Base-by-base conservation (phyloP, 306 rosid species). In the Pyrus communis region DNA sequence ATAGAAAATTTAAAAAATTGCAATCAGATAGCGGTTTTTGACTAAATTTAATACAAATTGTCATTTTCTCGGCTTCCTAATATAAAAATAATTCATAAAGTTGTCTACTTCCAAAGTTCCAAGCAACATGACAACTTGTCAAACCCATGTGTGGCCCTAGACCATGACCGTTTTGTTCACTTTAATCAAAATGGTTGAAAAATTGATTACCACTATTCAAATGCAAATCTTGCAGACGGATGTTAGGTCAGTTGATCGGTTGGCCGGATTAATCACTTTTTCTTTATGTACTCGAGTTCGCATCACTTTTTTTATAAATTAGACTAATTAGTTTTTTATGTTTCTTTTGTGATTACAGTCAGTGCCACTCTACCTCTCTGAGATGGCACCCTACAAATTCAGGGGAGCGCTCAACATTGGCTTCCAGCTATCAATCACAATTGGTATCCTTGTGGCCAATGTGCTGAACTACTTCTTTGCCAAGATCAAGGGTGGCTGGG, bases 401-500 rank as follows among this genome's bases (percentile, higher is more conserved):
- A 88, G 97, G 77, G 98, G 98, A 70, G 90, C 97, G 9, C 46
- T 92, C 31, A 95, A 95, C 80, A 90, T 95, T 67, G 95, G 93
- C 0, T 95, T 95, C 45, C 98, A 95, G 71, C 38, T 95, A 9
- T 95, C 97, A 0, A 92, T 95, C 81, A 92, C 97, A 0, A 35
- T 92, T 11, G 98, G 98, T 0, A 95, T 95, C n/a, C 93, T 95
- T 0, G 75, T 91, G 11, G 96, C 98, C 30, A 92, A 90, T 71
- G 84, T 95, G 9, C 46, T 92, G 40, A 95, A 95, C 82, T 95
- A 90, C 84, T 92, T 92, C 84, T 95, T 92, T 57, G 96, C 96
- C 2, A 95, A 89, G 69, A 95, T 95, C 62, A 27, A 85, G n/a
- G 97, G 97, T 3, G 98, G 98, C 0, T 95, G 98, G 98, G 98